Conservation (phyloP, 805 yeast genomes). For the Candida ulmi region DNA sequence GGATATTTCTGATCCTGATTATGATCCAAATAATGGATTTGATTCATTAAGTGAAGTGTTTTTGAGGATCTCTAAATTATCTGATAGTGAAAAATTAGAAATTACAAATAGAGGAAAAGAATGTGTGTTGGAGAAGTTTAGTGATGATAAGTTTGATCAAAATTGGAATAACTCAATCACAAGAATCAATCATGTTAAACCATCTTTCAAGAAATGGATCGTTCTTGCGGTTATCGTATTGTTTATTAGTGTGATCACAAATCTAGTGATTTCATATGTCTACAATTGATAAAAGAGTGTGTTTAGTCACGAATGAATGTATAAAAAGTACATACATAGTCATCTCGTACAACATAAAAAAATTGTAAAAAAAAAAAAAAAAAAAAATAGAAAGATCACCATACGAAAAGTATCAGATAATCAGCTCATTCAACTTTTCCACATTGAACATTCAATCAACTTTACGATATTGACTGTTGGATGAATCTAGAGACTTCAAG, state of each 20-base stretch:
- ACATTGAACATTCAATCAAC: slow-evolving; percentile 1
- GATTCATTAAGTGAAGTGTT: slow-evolving; percentile 44
- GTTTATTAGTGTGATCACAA: too few relatives aligned
- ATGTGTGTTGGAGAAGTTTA: slow-evolving; percentile 48
- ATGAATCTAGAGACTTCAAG: neutral
- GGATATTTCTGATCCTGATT: slow-evolving; percentile 70
- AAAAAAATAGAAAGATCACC: too few relatives aligned
- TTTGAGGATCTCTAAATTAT: slow-evolving; percentile 32
- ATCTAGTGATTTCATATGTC: too few relatives aligned
- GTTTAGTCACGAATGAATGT: too few relatives aligned
- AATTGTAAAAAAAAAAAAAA: too few relatives aligned
- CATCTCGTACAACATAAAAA: too few relatives aligned
- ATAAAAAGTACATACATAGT: too few relatives aligned
- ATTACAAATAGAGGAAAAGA: slow-evolving; percentile 42
- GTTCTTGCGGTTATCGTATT: neutral
- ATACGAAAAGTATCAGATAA: too few relatives aligned
- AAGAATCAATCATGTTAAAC: slow-evolving; percentile 1
- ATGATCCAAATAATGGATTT: slow-evolving; percentile 27
- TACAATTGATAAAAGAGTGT: too few relatives aligned
- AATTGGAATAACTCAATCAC: slow-evolving; percentile 41
- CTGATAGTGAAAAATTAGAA: slow-evolving; percentile 28
- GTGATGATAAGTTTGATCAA: slow-evolving; percentile 50
- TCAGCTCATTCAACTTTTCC: neutral
- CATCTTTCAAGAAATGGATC: neutral
- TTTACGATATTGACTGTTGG: neutral